phyloP scores from a whole-genome alignment of 1,139 yeast genomes.

The Hemisphaericaspora xylofermentans region DNA sequence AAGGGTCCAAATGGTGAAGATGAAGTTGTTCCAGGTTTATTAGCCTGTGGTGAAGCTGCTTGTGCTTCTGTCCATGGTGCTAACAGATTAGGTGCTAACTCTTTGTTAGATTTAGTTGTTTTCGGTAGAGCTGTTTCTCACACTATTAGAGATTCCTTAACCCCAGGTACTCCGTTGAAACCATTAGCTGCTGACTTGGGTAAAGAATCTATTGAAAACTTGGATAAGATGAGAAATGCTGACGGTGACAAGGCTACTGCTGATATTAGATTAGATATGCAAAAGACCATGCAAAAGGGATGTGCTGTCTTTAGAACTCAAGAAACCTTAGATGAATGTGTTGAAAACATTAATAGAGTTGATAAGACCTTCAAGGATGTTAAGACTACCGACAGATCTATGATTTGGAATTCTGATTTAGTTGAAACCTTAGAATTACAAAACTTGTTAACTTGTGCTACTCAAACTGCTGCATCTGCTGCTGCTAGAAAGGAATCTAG shows the following conservation, averaged over 20 bases:
- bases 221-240: slow-evolving; percentile 85
- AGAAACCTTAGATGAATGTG: slow-evolving; percentile 90
- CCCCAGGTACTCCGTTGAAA: slow-evolving; percentile 85
- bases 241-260: slow-evolving; percentile 81
- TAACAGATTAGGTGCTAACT: slow-evolving; percentile 98
- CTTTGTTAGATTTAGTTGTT: slow-evolving; percentile 91
- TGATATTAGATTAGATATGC: slow-evolving; percentile 87
- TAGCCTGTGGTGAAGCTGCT: slow-evolving; percentile 98
- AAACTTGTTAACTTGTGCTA: slow-evolving; percentile 94
- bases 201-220: slow-evolving; percentile 81
- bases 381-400: slow-evolving; percentile 89
- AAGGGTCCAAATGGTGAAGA: slow-evolving; percentile 86
- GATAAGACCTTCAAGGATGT: slow-evolving; percentile 68
- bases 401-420: slow-evolving; percentile 98
- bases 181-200: slow-evolving; percentile 81
- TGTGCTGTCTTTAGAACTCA: slow-evolving; percentile 97
- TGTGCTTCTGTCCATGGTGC: slow-evolving; percentile 99
- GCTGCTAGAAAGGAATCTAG: slow-evolving; percentile 96
- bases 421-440: slow-evolving; percentile 95
- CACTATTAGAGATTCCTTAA: slow-evolving; percentile 78
- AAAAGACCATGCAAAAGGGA: slow-evolving; percentile 92
- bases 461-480: slow-evolving; percentile 92
- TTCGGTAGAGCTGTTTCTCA: slow-evolving; percentile 98
- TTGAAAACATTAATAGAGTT: slow-evolving; percentile 68
- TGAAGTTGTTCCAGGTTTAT: slow-evolving; percentile 85